Base-by-base conservation (phyloP, 1,284 basidiomycete species). In the Phellopilus nigrolimitatus region DNA sequence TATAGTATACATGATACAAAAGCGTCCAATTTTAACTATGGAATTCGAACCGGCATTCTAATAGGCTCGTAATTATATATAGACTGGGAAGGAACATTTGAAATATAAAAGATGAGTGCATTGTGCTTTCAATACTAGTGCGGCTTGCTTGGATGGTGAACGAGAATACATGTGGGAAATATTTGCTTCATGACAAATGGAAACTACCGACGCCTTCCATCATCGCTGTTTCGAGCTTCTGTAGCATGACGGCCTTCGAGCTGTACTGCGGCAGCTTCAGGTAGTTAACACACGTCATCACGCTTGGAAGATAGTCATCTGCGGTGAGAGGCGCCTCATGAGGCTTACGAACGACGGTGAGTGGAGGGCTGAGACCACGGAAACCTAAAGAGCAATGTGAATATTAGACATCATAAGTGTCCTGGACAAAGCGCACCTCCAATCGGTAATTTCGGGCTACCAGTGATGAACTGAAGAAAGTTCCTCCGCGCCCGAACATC, bases 221-320 rank as follows among this genome's bases (percentile, higher is more conserved):
- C 72, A 95, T 92, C 22, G 94, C 93, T 15, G 81, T 74, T 53
- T 74, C 71, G 53, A 97, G 67, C 66, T 92, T 94, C 65, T 88
- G 81, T 57, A 73, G 76, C 79, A 95, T 84, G 36, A 91, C 79
- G 33, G 74, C 76, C 68, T 88, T 91, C 33, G 83, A 82, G 52
- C 88, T 91, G 66, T 97, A 97, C 64, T 95, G 91, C 1, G 94
- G 94, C 60, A 97, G 71, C 68, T 97, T 97, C 64, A 97, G 73
- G 64, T 95, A 95, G 69, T 97, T 97, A 59, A 95, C 95, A 66
- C 95, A 99, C 8, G 95, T 98, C 95, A 98, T 98, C 40, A 98
- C 95, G 64, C 91, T 95, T 0, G 95, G 95, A 34, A 99, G 74
- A 66, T 97, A 97, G 66, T 97, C 91, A 66, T 99, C 94, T 1